Evolutionary conservation across 192 early-diverging fungal genomes (phyloP).

Genomic region (Coemansia reversa): DNA sequence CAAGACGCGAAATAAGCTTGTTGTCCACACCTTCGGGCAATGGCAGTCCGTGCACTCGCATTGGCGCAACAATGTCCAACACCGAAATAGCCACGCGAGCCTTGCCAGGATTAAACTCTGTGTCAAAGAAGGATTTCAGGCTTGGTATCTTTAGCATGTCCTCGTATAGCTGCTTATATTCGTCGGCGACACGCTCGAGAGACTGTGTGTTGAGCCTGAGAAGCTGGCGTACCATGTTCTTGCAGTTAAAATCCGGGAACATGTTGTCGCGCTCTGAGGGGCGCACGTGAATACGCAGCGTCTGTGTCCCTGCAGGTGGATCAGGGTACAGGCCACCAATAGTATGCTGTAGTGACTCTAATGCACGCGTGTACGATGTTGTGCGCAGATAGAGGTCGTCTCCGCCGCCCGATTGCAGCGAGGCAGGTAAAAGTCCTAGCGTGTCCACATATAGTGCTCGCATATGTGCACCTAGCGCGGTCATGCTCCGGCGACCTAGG

Average conservation of each 20-base stretch:
- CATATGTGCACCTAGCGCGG: constrained; percentile 49
- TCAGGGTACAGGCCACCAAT: constrained; percentile 62
- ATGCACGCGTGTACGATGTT: constrained; percentile 61
- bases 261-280: constrained; percentile 34
- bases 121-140: constrained; percentile 17
- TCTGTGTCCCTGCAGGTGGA: not conserved
- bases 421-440: constrained; percentile 44
- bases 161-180: constrained; percentile 19
- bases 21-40: constrained; percentile 32
- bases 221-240: constrained; percentile 21
- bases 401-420: constrained; percentile 6
- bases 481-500: constrained; percentile 57
- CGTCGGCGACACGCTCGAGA: constrained; percentile 4
- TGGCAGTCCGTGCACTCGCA: constrained; percentile 32
- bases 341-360: constrained; percentile 68
- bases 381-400: constrained; percentile 57
- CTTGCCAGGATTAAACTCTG: not conserved
- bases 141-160: constrained; percentile 30
- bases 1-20: constrained; percentile 25
- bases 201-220: constrained; percentile 11
- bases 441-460: constrained; percentile 58
- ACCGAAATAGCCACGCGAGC: constrained; percentile 11
- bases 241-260: constrained; percentile 29
- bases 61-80: constrained; percentile 22
- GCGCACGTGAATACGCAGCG: constrained; percentile 35